These are phyloP conservation scores for Lasiosphaeria miniovina DNA, from an alignment of 495 filamentous ascomycete genomes.

Conservation along the genomic window DNA sequence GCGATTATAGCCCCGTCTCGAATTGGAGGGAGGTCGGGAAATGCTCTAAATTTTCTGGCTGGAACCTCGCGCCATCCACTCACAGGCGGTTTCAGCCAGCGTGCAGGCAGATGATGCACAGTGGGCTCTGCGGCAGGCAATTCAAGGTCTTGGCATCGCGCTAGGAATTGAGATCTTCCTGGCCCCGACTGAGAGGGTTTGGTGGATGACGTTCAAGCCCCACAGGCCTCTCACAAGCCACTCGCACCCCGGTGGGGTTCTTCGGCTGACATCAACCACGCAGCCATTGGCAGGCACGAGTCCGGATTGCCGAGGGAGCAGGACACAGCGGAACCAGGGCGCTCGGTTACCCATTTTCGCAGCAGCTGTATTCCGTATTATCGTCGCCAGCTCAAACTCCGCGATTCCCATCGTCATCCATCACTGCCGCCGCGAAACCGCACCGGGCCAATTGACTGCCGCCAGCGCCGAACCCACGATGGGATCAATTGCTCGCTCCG, in stretches of 20 bases:
- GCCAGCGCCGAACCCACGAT: slow-evolving; percentile 30
- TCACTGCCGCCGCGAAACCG: slow-evolving; percentile 8
- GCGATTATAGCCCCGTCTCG: background rate
- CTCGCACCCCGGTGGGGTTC: background rate
- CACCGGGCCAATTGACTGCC: slow-evolving; percentile 27
- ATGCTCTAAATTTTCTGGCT: no score
- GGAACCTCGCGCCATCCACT: no score
- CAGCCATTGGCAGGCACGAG: slow-evolving; percentile 23
- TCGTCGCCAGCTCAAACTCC: background rate
- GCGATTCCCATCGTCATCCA: slow-evolving; percentile 9
- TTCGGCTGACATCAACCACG: slow-evolving; percentile 29
- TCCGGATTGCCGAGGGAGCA: slow-evolving; percentile 36
- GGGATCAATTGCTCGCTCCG: slow-evolving; percentile 54
- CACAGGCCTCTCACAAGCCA: slow-evolving; percentile 1
- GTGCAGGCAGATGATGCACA: no score
- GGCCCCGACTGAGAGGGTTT: no score
- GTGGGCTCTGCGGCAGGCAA: no score
- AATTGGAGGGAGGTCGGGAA: no score
- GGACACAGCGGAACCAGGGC: slow-evolving; percentile 1
- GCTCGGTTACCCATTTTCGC: slow-evolving; percentile 25
- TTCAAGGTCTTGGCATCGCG: no score
- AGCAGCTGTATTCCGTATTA: background rate
- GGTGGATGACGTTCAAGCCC: no score
- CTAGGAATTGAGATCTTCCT: no score
- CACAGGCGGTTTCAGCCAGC: no score